phyloP scores from a whole-genome alignment of 2,329 filamentous ascomycete genomes.

The Microsporum canis region DNA sequence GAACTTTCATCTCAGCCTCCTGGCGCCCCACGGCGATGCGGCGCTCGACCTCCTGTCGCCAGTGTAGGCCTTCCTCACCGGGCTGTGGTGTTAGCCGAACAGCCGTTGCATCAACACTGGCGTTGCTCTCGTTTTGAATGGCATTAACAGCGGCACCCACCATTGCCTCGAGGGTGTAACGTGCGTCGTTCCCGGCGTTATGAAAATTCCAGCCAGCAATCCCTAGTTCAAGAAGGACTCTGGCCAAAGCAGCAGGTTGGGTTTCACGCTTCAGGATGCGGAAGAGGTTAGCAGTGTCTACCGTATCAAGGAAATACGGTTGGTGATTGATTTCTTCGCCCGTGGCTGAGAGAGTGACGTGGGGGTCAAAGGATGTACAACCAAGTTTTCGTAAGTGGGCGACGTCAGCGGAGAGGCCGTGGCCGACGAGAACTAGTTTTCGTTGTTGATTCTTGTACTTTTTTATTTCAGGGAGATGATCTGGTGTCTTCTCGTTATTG shows the following conservation, averaged over 20 bases:
- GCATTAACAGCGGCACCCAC: constrained; percentile 46
- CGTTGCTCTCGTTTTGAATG: constrained; percentile 6
- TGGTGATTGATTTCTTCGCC: not conserved
- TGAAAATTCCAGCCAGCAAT: constrained; percentile 59
- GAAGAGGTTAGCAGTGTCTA: constrained; percentile 66
- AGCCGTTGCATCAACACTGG: not conserved
- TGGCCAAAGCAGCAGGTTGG: constrained; percentile 46
- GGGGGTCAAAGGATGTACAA: constrained; percentile 31
- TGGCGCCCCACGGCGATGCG: constrained; percentile 12
- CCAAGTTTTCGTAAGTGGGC: constrained; percentile 54
- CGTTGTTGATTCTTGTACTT: constrained; percentile 26
- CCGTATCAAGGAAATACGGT: constrained; percentile 46
- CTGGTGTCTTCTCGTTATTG: not conserved
- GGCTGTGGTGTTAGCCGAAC: not conserved
- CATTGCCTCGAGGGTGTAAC: constrained; percentile 65
- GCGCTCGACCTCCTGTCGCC: constrained; percentile 17
- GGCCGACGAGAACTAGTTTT: constrained; percentile 67
- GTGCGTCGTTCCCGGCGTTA: constrained; percentile 78
- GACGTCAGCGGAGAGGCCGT: constrained; percentile 59
- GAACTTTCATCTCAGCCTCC: constrained; percentile 14
- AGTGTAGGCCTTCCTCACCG: constrained; percentile 10
- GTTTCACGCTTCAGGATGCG: constrained; percentile 47
- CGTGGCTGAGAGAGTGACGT: constrained; percentile 10
- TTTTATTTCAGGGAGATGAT: not conserved
- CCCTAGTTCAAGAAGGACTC: constrained; percentile 52